phyloP scores from a whole-genome alignment of 1,284 basidiomycete genomes.

The Apiotrichum laibachii region DNA sequence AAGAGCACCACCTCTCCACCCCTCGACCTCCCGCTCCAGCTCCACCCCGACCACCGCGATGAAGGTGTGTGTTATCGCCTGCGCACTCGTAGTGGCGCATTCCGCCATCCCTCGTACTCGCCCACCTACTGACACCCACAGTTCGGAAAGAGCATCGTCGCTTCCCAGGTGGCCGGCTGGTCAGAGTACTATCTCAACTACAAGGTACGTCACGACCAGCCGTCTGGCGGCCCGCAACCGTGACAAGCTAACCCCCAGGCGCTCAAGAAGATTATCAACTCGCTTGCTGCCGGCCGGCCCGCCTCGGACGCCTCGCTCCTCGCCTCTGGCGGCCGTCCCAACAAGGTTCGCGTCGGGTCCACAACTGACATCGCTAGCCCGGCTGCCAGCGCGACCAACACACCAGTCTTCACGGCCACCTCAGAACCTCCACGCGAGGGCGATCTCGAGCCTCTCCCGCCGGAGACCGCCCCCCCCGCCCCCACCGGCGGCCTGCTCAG shows the following conservation, averaged over 20 bases:
- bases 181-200: constrained; percentile 95
- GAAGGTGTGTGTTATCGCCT: neutral
- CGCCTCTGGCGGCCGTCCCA: constrained; percentile 75
- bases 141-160: constrained; percentile 99
- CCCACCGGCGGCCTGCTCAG: constrained; percentile 27
- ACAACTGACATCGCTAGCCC: constrained; percentile 5
- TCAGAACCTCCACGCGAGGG: constrained; percentile 5
- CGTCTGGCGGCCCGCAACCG: neutral
- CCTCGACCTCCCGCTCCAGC: neutral
- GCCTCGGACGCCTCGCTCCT: constrained; percentile 84
- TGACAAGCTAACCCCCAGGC: constrained; percentile 24
- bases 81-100: too few species aligned
- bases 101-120: too few species aligned
- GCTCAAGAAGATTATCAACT: constrained; percentile 79
- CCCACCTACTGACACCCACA: constrained; percentile 43
- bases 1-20: neutral
- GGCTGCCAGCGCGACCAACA: constrained; percentile 6
- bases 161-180: constrained; percentile 97
- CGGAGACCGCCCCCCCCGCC: constrained; percentile 45
- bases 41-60: constrained; percentile 3
- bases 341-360: constrained; percentile 54
- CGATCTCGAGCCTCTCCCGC: constrained; percentile 49
- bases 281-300: constrained; percentile 83
- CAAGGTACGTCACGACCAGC: constrained; percentile 58
- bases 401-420: constrained; percentile 12